These are phyloP conservation scores for Lasiodiplodia theobromae DNA, from an alignment of 2,329 filamentous ascomycete species.

Conservation along the genomic window DNA sequence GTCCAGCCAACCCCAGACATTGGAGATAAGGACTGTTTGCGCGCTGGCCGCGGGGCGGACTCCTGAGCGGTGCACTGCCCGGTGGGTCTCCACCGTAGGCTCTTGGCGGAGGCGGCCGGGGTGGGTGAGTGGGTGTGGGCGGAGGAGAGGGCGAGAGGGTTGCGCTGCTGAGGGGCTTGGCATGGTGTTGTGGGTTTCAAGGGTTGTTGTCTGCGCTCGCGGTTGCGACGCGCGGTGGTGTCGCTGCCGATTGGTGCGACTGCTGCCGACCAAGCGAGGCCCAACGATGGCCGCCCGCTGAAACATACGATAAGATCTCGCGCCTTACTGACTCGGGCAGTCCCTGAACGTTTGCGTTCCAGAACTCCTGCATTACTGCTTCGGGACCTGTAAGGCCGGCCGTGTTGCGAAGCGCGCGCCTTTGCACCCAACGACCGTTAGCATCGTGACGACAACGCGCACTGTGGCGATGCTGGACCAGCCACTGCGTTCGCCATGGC, in stretches of 20 bases:
- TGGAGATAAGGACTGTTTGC: not conserved
- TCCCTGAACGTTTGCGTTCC: not conserved
- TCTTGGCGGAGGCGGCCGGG: not conserved
- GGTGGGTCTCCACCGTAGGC: not conserved
- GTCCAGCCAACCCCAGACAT: not conserved
- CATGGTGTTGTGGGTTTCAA: conserved; percentile 26
- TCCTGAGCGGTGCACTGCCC: not conserved
- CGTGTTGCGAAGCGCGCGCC: conserved; percentile 1
- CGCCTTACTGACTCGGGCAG: not conserved
- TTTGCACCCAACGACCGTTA: not conserved
- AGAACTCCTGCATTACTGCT: conserved; percentile 3
- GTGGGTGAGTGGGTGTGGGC: not conserved
- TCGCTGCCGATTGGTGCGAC: conserved; percentile 11
- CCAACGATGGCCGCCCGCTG: not conserved
- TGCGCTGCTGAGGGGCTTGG: conserved; percentile 4
- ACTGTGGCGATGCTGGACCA: conserved; percentile 9
- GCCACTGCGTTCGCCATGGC: not conserved
- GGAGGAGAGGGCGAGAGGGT: not conserved
- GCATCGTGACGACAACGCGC: not conserved
- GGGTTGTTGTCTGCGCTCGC: not conserved
- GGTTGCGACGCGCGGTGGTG: not conserved
- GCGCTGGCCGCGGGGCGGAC: not conserved
- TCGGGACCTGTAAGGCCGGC: not conserved
- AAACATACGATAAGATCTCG: conserved; percentile 20
- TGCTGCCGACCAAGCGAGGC: not conserved